A percentile compares a stretch with the other conserved stretches of the same genome.
These are phyloP conservation scores for Trypanosoma avium DNA, from an alignment of 208 protist species.

Conservation along the genomic window DNA sequence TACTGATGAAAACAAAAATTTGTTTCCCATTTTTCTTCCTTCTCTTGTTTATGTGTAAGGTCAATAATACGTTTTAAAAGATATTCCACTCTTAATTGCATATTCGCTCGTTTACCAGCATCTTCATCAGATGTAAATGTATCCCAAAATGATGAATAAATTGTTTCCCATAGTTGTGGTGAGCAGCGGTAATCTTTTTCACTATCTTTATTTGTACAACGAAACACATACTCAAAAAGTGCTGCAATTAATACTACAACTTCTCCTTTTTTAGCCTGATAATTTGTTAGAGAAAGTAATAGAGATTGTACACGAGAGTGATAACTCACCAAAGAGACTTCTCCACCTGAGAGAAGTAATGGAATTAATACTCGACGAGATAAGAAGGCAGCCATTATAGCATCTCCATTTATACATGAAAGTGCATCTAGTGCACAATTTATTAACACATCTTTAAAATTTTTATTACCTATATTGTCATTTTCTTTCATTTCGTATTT, in stretches of 20 bases:
- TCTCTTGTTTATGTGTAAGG: constrained; percentile 43
- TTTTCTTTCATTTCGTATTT: neutral
- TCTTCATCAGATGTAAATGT: constrained; percentile 40
- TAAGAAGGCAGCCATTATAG: constrained; percentile 37
- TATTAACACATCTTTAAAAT: constrained; percentile 10
- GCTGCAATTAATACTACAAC: constrained; percentile 72
- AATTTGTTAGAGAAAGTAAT: constrained; percentile 17
- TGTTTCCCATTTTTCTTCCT: constrained; percentile 15
- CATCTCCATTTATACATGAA: constrained; percentile 18
- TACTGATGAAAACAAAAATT: constrained; percentile 34
- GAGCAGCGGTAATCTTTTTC: constrained; percentile 63
- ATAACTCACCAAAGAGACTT: constrained; percentile 1
- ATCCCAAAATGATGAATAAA: constrained; percentile 47
- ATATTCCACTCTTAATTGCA: constrained; percentile 76
- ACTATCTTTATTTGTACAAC: constrained; percentile 21
- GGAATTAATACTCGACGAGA: constrained; percentile 77
- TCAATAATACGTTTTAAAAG: constrained; percentile 84
- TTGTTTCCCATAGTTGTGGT: constrained; percentile 57
- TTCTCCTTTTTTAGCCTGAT: constrained; percentile 41
- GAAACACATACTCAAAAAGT: constrained; percentile 87
- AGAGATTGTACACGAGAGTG: constrained; percentile 25
- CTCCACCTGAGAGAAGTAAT: constrained; percentile 36
- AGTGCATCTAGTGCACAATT: constrained; percentile 16
- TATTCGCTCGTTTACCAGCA: constrained; percentile 60
- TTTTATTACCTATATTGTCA: neutral